These are phyloP conservation scores for Teratosphaeria zuluensis DNA, from an alignment of 2,329 filamentous ascomycete genomes.

Conservation along the genomic window DNA sequence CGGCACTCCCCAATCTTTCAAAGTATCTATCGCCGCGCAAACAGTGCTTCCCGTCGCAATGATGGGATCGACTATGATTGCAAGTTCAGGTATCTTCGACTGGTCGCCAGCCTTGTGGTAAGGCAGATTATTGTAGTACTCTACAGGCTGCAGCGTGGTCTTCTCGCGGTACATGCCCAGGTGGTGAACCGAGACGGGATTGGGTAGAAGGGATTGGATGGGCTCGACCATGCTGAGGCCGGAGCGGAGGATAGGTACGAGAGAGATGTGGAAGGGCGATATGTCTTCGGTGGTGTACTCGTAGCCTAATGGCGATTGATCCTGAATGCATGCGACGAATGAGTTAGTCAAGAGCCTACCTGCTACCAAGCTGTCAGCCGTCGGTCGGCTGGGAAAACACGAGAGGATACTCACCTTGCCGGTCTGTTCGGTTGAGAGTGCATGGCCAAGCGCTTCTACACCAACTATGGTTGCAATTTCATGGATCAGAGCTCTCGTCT, in stretches of 20 bases:
- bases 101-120: slow-evolving; percentile 48
- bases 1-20: slow-evolving; percentile 86
- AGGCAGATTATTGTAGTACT: slow-evolving; percentile 97
- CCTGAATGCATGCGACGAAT: slow-evolving; percentile 39
- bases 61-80: slow-evolving; percentile 81
- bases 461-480: slow-evolving; percentile 78
- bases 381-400: slow-evolving; percentile 8
- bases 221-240: slow-evolving; percentile 87
- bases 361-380: slow-evolving; percentile 13
- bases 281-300: slow-evolving; percentile 59
- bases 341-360: slow-evolving; percentile 6
- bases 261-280: slow-evolving; percentile 57
- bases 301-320: slow-evolving; percentile 67
- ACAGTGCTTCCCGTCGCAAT: slow-evolving; percentile 91
- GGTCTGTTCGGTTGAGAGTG: slow-evolving; percentile 47
- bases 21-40: slow-evolving; percentile 76
- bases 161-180: slow-evolving; percentile 91
- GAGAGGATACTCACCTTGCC: slow-evolving; percentile 49
- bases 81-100: slow-evolving; percentile 47
- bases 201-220: slow-evolving; percentile 71
- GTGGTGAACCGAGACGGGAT: slow-evolving; percentile 76
- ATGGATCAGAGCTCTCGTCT: slow-evolving; percentile 73
- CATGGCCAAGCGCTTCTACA: slow-evolving; percentile 65
- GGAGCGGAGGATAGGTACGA: slow-evolving; percentile 87
- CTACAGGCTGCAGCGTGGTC: slow-evolving; percentile 75